Percentiles rank a stretch among this genome's conserved stretches.
These are phyloP conservation scores for Saposhnikovia divaricata DNA, from an alignment of 129 eudicot genomes.

Conservation along the genomic window DNA sequence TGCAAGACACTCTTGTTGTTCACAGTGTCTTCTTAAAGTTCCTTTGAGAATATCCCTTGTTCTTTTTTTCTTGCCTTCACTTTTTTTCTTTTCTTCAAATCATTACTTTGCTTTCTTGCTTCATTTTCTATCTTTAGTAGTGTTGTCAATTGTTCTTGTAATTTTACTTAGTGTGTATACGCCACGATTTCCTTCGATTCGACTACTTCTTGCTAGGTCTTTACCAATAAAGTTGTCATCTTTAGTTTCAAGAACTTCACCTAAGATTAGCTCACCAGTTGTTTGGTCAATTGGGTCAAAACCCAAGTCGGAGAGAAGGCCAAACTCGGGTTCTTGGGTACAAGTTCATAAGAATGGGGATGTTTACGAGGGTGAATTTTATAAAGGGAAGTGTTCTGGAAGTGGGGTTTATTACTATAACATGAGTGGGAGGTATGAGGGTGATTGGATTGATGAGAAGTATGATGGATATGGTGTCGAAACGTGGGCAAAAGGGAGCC, in stretches of 20 bases:
- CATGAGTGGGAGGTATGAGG: constrained; percentile 82
- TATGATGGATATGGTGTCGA: constrained; percentile 81
- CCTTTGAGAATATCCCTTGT: constrained; percentile 46
- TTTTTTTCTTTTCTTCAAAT: constrained; percentile 39
- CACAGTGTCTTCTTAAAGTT: constrained; percentile 29
- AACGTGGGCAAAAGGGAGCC: constrained; percentile 84
- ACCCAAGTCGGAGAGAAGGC: constrained; percentile 20
- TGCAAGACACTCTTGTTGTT: constrained; percentile 13
- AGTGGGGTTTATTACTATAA: constrained; percentile 75
- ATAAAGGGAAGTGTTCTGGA: constrained; percentile 68
- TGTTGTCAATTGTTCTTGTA: constrained; percentile 17
- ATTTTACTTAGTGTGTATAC: constrained; percentile 19
- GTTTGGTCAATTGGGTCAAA: constrained; percentile 72
- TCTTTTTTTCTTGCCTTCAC: constrained; percentile 40
- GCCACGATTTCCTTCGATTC: constrained; percentile 25
- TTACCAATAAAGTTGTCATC: constrained; percentile 21
- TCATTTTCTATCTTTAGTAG: constrained; percentile 27
- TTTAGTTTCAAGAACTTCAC: constrained; percentile 8
- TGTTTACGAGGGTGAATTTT: constrained; percentile 77
- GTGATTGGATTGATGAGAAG: constrained; percentile 81
- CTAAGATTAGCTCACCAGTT: constrained; percentile 30
- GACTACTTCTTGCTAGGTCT: constrained; percentile 22
- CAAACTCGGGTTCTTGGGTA: constrained; percentile 37
- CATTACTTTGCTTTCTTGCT: constrained; percentile 26
- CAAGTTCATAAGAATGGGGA: constrained; percentile 61